These are phyloP conservation scores for Geosmithia morbida DNA, from an alignment of 2,329 filamentous ascomycete genomes.

Conservation along the genomic window DNA sequence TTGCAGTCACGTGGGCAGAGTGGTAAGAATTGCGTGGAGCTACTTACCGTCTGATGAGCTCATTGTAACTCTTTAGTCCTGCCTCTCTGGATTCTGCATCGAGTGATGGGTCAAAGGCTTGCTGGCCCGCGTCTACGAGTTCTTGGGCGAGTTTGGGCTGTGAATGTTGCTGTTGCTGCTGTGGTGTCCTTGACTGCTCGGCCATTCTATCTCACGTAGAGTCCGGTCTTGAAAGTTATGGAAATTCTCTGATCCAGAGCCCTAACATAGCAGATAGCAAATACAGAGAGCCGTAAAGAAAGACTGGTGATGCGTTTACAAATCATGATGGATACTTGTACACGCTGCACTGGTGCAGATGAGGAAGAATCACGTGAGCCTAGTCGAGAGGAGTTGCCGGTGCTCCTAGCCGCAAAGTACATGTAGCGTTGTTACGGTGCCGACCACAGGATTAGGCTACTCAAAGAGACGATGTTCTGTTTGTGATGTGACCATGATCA, in stretches of 20 bases:
- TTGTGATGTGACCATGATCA: too few species aligned
- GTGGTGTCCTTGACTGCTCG: conserved; percentile 6
- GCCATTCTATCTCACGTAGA: conserved; percentile 9
- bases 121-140: conserved; percentile 25
- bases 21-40: background rate
- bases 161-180: conserved; percentile 1
- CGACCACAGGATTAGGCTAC: too few species aligned
- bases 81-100: conserved; percentile 17
- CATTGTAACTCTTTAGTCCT: conserved; percentile 24
- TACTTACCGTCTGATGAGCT: conserved; percentile 33
- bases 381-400: too few species aligned
- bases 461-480: too few species aligned
- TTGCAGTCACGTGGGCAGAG: background rate
- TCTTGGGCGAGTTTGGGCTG: conserved; percentile 17
- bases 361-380: too few species aligned
- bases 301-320: too few species aligned
- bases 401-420: too few species aligned
- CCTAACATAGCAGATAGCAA: too few species aligned
- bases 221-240: background rate
- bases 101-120: conserved; percentile 31
- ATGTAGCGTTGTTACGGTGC: too few species aligned
- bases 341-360: too few species aligned
- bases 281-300: too few species aligned
- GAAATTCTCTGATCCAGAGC: background rate
- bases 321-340: too few species aligned